A percentile compares a stretch with the other conserved stretches of the same genome.
Conservation (phyloP, 371 early-diverging fungal species). For the Actinomucor elegans region DNA sequence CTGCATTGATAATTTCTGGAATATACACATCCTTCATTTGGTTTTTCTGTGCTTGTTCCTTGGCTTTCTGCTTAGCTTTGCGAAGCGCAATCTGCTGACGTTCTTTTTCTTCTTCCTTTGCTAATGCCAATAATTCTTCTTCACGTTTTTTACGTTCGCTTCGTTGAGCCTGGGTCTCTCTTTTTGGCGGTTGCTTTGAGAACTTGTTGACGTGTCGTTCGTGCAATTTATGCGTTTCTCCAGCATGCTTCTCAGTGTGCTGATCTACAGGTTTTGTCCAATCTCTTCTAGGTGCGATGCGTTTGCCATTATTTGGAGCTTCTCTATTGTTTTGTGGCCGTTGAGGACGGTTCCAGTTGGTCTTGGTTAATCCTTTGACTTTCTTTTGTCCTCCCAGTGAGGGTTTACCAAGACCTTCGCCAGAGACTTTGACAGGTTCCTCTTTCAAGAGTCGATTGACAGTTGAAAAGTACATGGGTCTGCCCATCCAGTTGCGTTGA, state of each 20-base stretch:
- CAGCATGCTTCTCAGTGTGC: constrained; percentile 32
- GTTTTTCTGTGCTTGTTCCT: constrained; percentile 24
- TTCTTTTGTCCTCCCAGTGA: constrained; percentile 1
- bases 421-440: neutral
- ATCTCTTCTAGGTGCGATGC: constrained; percentile 25
- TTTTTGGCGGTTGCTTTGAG: constrained; percentile 12
- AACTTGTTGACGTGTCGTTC: constrained; percentile 30
- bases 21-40: constrained; percentile 70
- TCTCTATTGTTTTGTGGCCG: neutral
- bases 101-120: constrained; percentile 30
- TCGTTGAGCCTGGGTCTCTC: constrained; percentile 23
- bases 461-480: constrained; percentile 10
- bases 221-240: constrained; percentile 23
- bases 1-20: constrained; percentile 82
- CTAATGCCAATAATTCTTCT: constrained; percentile 26
- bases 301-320: neutral
- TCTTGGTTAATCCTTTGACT: constrained; percentile 2
- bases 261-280: constrained; percentile 35
- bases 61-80: constrained; percentile 30
- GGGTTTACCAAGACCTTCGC: constrained; percentile 4
- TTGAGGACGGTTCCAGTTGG: constrained; percentile 1
- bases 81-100: constrained; percentile 16
- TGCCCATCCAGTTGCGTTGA: constrained; percentile 7
- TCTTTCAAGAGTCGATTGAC: neutral
- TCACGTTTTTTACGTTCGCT: constrained; percentile 37